These are phyloP conservation scores for Lignosus rhinocerotis DNA, from an alignment of 1,284 basidiomycete genomes.

Conservation along the genomic window DNA sequence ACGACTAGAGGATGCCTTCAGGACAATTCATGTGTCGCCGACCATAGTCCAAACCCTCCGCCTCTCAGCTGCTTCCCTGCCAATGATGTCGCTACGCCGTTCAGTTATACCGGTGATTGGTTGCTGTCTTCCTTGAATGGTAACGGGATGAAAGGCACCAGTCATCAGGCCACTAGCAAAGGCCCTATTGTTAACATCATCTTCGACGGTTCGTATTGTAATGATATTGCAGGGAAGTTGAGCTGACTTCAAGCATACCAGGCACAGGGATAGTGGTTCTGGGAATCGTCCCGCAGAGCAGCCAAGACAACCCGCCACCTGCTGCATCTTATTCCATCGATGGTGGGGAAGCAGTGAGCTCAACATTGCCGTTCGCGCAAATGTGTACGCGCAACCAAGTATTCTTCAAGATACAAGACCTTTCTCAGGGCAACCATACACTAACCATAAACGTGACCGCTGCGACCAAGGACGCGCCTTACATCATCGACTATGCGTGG, in stretches of 20 bases:
- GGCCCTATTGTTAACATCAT: neutral
- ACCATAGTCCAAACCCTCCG: neutral
- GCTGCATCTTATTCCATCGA: slow-evolving; percentile 42
- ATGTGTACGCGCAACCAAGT: slow-evolving; percentile 40
- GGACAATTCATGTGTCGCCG: neutral
- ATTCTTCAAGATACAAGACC: slow-evolving; percentile 38
- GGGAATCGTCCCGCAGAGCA: slow-evolving; percentile 43
- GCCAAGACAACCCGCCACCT: slow-evolving; percentile 24
- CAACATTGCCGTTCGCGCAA: slow-evolving; percentile 37
- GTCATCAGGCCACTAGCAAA: neutral
- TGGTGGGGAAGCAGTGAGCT: slow-evolving; percentile 31
- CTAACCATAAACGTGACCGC: slow-evolving; percentile 40
- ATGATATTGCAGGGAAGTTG: neutral
- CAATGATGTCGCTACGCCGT: neutral
- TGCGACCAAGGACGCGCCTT: slow-evolving; percentile 33
- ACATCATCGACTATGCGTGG: slow-evolving; percentile 35
- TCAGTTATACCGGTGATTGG: neutral
- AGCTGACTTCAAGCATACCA: neutral
- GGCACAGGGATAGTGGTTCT: slow-evolving; percentile 26
- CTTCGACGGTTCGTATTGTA: neutral
- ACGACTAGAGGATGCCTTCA: too few relatives aligned
- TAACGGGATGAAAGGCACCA: neutral
- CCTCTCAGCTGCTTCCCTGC: neutral
- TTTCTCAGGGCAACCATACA: slow-evolving; percentile 35
- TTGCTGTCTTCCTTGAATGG: neutral